Evolutionary conservation across 768 basidiomycete genomes (phyloP), one percentile per base, ranked within the genome.

Genomic region (Suillus brevipes): DNA sequence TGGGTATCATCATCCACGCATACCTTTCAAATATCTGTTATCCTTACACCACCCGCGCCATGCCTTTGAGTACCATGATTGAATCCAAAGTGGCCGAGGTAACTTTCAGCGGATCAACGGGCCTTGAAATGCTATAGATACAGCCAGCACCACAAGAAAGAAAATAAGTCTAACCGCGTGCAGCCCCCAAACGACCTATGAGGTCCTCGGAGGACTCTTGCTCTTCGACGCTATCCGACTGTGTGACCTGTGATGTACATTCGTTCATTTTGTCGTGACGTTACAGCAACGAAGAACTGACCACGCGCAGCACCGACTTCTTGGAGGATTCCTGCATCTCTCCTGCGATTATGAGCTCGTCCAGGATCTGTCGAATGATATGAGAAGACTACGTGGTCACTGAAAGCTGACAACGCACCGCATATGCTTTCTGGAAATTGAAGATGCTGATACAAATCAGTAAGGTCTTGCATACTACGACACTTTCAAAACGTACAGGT

Each of bases 401-500:
- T 31, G n/a, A 14, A 64, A 59, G 50, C 18, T 36, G 53, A 23
- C 20, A 45, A 73, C 81, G 53, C 66, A 92, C 95, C 5, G 92
- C 88, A 74, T 95, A 97, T 2, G 96, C 97, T 76, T 95, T 93
- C 74, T 98, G 92, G 75, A 98, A 98, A 80, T 97, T 97, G 85
- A 97, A 99, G 69, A 98, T 97, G 61, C 94, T 95, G 69, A 23
- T 47, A n/a, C 34, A 45, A 40, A 36, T 36, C 14, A 49, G 60
- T 47, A 50, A 40, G n/a, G 18, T 49, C 47, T 20, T 23, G 45
- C 37, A 25, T n/a, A 42, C 53, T 34, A 50, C 65, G 34, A 58
- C 36, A 34, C 31, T 25, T n/a, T 37, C 12, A 25, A 55, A 20
- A 70, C 87, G 74, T 73, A 95, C 94, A 99, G 80, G 77, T 98